Evolutionary conservation across 805 yeast species (phyloP).

Genomic region (Limtongia smithiae): DNA sequence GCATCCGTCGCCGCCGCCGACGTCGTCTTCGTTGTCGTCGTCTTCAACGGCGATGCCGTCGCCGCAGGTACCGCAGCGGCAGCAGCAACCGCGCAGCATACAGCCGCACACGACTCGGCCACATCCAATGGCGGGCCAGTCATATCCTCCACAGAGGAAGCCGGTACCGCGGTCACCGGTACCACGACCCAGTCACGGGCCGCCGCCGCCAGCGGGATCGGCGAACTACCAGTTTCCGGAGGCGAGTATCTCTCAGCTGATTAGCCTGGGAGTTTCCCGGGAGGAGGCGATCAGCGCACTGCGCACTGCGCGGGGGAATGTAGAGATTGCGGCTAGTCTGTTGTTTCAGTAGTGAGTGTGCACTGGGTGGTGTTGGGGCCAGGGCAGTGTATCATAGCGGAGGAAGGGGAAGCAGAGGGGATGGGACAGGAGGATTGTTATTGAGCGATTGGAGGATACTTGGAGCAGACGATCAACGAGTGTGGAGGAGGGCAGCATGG

Average conservation of each 20-base stretch:
- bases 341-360: slow-evolving; percentile 20
- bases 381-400: too few relatives aligned
- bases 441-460: too few relatives aligned
- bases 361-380: too few relatives aligned
- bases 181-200: slow-evolving; percentile 11
- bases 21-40: too few relatives aligned
- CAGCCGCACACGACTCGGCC: too few relatives aligned
- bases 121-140: too few relatives aligned
- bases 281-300: slow-evolving; percentile 64
- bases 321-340: slow-evolving; percentile 81
- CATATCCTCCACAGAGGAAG: slow-evolving; percentile 12
- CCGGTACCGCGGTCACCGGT: slow-evolving; percentile 1
- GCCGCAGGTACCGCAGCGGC: background rate
- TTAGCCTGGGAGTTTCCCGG: slow-evolving; percentile 67
- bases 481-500: too few relatives aligned
- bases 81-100: background rate
- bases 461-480: too few relatives aligned
- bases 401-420: too few relatives aligned
- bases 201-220: slow-evolving; percentile 13
- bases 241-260: slow-evolving; percentile 45
- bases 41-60: too few relatives aligned
- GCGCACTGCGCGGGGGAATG: slow-evolving; percentile 64
- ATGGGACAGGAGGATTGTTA: too few relatives aligned
- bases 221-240: slow-evolving; percentile 36
- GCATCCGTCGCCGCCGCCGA: background rate